Base-by-base conservation (phyloP, 352 stramenopile genomes). In the Phytophthora uliginosa region DNA sequence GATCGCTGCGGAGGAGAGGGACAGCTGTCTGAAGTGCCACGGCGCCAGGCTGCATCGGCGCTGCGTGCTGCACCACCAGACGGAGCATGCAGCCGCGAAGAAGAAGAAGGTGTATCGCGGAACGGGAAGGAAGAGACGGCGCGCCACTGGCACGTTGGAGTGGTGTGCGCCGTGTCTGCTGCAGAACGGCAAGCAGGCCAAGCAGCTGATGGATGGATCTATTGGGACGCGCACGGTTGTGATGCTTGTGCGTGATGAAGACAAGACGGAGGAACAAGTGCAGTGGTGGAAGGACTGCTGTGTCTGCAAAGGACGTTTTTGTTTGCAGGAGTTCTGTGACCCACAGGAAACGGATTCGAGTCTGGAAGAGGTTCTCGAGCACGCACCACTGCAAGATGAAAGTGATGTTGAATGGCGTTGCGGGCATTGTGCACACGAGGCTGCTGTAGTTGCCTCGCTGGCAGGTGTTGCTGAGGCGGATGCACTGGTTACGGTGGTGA, bases 311-410 rank as follows among this genome's bases (percentile, higher is more conserved):
- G 48, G 33, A 18, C 72, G 55, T 1, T 88, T 84, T 62, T 88
- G 76, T 58, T 42, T 88, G 24, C 63, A 83, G 17, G 81, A 88
- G 42, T 86, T 88, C 61, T 81, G 67, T 34, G 73, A 85, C 48
- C 50, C 52, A 12, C 51, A 80, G 20, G 48, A 51, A 48, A 73
- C 55, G 7, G 81, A 88, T 53, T n/a, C 42, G 10, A 74, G 24
- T 24, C 31, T 84, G 26, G 59, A 73, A 0, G 62, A 72, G 10
- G 50, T 83, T 18, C 18, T 81, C 15, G 63, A 86, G n/a, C 67
- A 80, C 10, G 73, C 74, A 15, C 71, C 74, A 15, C 62, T 77
- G 20, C 34, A 60, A 0, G 68, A 81, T 4, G 64, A 91, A 17
- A 74, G 78, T 7, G 73, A 78, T 9, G 57, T 28, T 26, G 66